Percentiles rank a stretch among this genome's conserved stretches.
These are phyloP conservation scores for Oryza australiensis DNA, from an alignment of 176 grass and related monocot genomes.

Conservation along the genomic window DNA sequence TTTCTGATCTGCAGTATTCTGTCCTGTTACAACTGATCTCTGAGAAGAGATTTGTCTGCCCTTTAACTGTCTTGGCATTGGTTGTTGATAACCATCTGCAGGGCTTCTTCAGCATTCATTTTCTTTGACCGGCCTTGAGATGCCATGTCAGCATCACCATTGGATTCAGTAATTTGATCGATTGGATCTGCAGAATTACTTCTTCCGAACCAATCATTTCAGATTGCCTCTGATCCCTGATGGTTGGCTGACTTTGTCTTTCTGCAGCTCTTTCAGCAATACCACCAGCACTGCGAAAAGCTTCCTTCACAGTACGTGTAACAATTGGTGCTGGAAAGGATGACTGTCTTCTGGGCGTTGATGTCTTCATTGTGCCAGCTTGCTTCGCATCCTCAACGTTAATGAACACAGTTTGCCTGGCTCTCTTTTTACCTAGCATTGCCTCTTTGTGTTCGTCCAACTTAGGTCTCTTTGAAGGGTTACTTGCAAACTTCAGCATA, in stretches of 20 bases:
- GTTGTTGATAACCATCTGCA: constrained; percentile 48
- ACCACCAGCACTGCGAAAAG: constrained; percentile 47
- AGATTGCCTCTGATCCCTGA: constrained; percentile 66
- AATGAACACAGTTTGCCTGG: constrained; percentile 89
- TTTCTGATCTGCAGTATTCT: constrained; percentile 66
- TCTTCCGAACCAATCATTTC: constrained; percentile 56
- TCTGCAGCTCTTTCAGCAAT: constrained; percentile 55
- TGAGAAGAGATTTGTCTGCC: constrained; percentile 44
- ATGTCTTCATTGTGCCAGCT: constrained; percentile 81
- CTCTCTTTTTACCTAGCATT: constrained; percentile 94
- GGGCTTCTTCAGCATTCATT: constrained; percentile 52
- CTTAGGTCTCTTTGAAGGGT: constrained; percentile 82
- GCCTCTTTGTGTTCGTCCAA: constrained; percentile 87
- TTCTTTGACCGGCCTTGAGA: constrained; percentile 49
- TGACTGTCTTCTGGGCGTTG: constrained; percentile 79
- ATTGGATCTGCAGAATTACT: constrained; percentile 50
- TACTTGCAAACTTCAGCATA: constrained; percentile 86
- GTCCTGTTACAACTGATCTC: constrained; percentile 49
- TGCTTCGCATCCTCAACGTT: constrained; percentile 97
- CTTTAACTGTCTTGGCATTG: constrained; percentile 57
- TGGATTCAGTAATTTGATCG: constrained; percentile 70
- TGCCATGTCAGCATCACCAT: constrained; percentile 64
- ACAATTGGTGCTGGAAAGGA: constrained; percentile 90
- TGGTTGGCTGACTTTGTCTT: constrained; percentile 47
- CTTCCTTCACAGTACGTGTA: constrained; percentile 80